phyloP scores from a whole-genome alignment of 2,329 filamentous ascomycete genomes.

The Xenoacremonium recifei region DNA sequence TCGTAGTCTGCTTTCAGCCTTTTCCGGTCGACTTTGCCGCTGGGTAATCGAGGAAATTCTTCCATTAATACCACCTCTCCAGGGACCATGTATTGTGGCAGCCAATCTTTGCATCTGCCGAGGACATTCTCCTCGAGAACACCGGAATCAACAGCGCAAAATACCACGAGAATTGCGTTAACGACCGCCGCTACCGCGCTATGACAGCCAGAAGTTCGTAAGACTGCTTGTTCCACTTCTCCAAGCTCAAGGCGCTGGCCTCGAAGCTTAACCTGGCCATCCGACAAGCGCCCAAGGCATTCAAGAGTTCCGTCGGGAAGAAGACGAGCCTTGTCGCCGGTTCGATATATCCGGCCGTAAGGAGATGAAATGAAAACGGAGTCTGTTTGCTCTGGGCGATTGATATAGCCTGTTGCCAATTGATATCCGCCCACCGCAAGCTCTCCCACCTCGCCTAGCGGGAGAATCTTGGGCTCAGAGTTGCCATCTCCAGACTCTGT shows the following conservation, averaged over 20 bases:
- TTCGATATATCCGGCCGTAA: slow-evolving; percentile 75
- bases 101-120: slow-evolving; percentile 66
- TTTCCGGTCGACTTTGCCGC: slow-evolving; percentile 79
- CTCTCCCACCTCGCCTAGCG: slow-evolving; percentile 70
- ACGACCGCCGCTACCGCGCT: slow-evolving; percentile 67
- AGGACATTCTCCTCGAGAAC: slow-evolving; percentile 44
- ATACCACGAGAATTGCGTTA: slow-evolving; percentile 68
- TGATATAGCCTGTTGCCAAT: slow-evolving; percentile 77
- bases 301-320: slow-evolving; percentile 69
- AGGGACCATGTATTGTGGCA: slow-evolving; percentile 83
- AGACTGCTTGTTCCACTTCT: slow-evolving; percentile 70
- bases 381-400: slow-evolving; percentile 72
- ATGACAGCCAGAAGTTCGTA: slow-evolving; percentile 61
- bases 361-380: slow-evolving; percentile 67
- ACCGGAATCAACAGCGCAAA: slow-evolving; percentile 57
- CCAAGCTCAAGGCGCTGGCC: slow-evolving; percentile 82
- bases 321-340: slow-evolving; percentile 78
- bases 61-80: slow-evolving; percentile 64
- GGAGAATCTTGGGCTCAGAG: slow-evolving; percentile 51
- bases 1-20: slow-evolving; percentile 53
- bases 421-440: slow-evolving; percentile 79
- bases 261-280: slow-evolving; percentile 82
- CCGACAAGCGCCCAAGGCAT: slow-evolving; percentile 75
- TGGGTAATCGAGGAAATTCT: slow-evolving; percentile 72
- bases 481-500: slow-evolving; percentile 17